Base-by-base conservation (phyloP, 176 grass and related monocot genomes). In the Miscanthus lutarioriparius region DNA sequence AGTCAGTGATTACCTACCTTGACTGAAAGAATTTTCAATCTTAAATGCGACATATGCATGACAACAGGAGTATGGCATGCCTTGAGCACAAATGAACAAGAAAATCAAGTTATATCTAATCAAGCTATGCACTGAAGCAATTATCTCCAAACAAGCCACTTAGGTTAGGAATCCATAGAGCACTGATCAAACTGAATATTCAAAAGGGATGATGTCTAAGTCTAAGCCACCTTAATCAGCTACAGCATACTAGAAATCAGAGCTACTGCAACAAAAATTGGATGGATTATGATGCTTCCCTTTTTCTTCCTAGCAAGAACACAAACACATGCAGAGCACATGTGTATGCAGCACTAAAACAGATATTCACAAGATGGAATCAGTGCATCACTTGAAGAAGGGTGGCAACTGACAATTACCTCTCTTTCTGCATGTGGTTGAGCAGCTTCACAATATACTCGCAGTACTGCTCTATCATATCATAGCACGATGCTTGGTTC, bases 391-490 rank as follows among this genome's bases (percentile, higher is more conserved):
- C 63, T n/a, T 63, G 13, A 80, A 82, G 35, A 72, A 53, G 8
- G 62, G 72, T 28, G 22, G n/a, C 53, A 59, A 26, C 58, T 56
- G 26, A 43, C 2, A 74, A 10, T 27, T 93, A 98, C 96, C 83
- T 98, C 85, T 93, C 87, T 49, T 98, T 98, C 73, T 93, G 89
- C 40, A 98, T 32, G 79, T 27, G 80, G 40, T 89, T 84, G 85
- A 98, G 96, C 84, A 89, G 89, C 86, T 87, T 95, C 84, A 75
- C 82, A 80, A 98, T 85, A 64, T 81, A 77, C 41, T 92, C 91
- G 7, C 89, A 95, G 69, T 80, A 98, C 76, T 92, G 71, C 72
- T 95, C 96, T 17, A 98, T 98, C 85, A 89, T 88, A 76, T 93
- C 92, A 45, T 95, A 98, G 83, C 91, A 95, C 13, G 85, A 91